Evolutionary conservation across 1,284 basidiomycete genomes (phyloP).

Genomic region (Ceratobasidium theobromae): DNA sequence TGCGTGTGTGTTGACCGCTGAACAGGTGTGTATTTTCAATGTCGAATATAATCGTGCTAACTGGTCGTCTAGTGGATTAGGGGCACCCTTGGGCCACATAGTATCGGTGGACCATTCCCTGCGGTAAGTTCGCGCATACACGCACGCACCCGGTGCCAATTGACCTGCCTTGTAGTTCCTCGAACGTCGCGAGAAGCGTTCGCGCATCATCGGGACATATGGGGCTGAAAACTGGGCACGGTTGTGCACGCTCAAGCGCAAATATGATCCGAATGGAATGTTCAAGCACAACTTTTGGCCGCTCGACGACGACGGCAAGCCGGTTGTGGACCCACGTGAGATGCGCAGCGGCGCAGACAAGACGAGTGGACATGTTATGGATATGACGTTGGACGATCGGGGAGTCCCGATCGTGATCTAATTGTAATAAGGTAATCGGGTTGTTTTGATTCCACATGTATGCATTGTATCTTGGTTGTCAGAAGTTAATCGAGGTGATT

Average conservation of each 20-base stretch:
- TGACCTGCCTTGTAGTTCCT: no score
- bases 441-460: no score
- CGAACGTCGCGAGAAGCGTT: conserved; percentile 59
- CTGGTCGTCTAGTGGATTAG: conserved; percentile 65
- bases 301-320: conserved; percentile 53
- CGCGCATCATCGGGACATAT: conserved; percentile 34
- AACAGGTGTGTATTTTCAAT: conserved; percentile 54
- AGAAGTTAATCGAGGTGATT: no score
- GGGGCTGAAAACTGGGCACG: conserved; percentile 62
- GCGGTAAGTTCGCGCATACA: conserved; percentile 56
- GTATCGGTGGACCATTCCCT: conserved; percentile 76
- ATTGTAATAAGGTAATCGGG: neutral
- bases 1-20: conserved; percentile 74
- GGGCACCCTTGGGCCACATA: conserved; percentile 64
- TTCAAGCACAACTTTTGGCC: conserved; percentile 78
- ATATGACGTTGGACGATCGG: conserved; percentile 19
- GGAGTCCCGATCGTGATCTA: neutral
- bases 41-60: conserved; percentile 14
- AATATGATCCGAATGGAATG: conserved; percentile 71
- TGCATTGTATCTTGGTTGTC: no score
- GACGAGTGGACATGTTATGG: conserved; percentile 13
- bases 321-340: conserved; percentile 16
- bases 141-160: neutral
- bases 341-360: conserved; percentile 9
- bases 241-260: conserved; percentile 65